These are phyloP conservation scores for Malassezia sp. DNA, from an alignment of 1,284 basidiomycete genomes.

Conservation along the genomic window DNA sequence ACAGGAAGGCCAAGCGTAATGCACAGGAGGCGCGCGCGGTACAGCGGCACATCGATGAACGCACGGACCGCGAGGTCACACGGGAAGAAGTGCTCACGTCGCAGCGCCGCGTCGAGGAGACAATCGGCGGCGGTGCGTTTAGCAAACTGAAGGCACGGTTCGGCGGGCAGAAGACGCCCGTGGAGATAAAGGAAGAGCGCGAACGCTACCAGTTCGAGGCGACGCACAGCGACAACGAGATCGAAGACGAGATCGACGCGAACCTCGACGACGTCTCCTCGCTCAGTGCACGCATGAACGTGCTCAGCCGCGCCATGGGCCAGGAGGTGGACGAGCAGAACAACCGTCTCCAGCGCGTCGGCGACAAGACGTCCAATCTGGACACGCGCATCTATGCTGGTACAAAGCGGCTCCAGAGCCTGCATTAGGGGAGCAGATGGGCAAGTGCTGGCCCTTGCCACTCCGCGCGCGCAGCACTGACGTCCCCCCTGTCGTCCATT, in stretches of 20 bases:
- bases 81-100: conserved; percentile 62
- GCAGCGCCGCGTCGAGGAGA: conserved; percentile 70
- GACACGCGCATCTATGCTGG: conserved; percentile 42
- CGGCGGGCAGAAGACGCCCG: conserved; percentile 33
- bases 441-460: too few species aligned
- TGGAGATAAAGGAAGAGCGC: conserved; percentile 57
- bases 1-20: conserved; percentile 66
- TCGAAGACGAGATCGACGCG: conserved; percentile 65
- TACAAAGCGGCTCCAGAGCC: conserved; percentile 36
- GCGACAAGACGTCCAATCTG: conserved; percentile 37
- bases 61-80: conserved; percentile 56
- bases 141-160: conserved; percentile 20
- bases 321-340: conserved; percentile 45
- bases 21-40: conserved; percentile 80
- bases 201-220: conserved; percentile 86
- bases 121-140: conserved; percentile 48
- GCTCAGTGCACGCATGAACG: conserved; percentile 70
- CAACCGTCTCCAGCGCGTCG: conserved; percentile 32
- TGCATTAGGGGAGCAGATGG: conserved; percentile 20
- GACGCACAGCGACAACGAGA: conserved; percentile 87
- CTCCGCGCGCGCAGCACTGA: too few species aligned
- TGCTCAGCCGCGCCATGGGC: conserved; percentile 70
- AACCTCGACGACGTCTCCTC: conserved; percentile 82
- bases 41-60: conserved; percentile 78
- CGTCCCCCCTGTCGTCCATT: too few species aligned